Evolutionary conservation across 73 alveolate genomes (phyloP), one percentile per base, ranked within the genome.

Genomic region (Tetrahymena elliotti): DNA sequence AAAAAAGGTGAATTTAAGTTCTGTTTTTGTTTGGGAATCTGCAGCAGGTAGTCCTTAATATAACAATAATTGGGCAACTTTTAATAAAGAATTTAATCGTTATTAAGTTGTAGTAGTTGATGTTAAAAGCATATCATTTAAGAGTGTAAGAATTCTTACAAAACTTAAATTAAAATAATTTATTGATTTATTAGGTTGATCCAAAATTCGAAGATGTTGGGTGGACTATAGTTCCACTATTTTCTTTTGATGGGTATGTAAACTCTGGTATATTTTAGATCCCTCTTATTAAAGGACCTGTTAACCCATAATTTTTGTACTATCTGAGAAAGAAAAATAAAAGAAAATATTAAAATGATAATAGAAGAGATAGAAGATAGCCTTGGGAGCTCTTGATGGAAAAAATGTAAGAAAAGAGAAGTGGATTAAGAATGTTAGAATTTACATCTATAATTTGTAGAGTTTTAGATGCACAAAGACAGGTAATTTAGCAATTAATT

Each of bases 381-480:
- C 52, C 94, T 97, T 54, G 97, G 98, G 98, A 96, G 95, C 93
- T 97, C 92, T 53, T 83, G 95, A 24, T 93, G 94, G 93, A 83
- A 95, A 54, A 31, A 93, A 95, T 84, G 93, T 11, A 27, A 93
- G 18, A 97, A 96, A 47, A 93, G 96, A 39, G 53, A 95, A 54
- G 68, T 97, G 35, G 83, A 88, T 41, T 93, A 93, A 34, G 88
- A 68, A 68, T 68, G 88, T 93, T 95, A 84, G 98, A 98, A 18
- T 97, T 97, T 82, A 96, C 96, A 52, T 96, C 99, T 2, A 94
- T 97, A 9, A 96, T 97, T 20, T 98, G 97, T 20, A 97, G 99
- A 94, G 93, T 98, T 11, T 94, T 97, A n/a, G 99, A 98, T 97
- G 96, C 98, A 10, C 96, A 97, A 93, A 96, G 99, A 94, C 97